Evolutionary conservation across 305 asterid species (phyloP).

Genomic region (Withania somnifera): DNA sequence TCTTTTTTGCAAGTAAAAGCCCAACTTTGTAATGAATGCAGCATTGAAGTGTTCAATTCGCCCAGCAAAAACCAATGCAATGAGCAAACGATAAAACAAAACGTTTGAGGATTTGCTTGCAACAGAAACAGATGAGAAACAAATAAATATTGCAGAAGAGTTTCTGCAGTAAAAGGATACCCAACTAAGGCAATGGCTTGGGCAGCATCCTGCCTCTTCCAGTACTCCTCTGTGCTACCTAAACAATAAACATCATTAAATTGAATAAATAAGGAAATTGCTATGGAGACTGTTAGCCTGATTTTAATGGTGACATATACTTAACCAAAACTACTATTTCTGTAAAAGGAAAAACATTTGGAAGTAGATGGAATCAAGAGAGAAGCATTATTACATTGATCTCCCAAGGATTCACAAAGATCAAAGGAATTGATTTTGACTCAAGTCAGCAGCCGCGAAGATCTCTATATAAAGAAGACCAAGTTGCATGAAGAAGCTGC

Average conservation of each 20-base stretch:
- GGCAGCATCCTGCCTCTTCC: slow-evolving; percentile 30
- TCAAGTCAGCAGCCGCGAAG: background rate
- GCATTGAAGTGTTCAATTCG: background rate
- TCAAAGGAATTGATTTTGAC: background rate
- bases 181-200: slow-evolving; percentile 25
- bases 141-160: background rate
- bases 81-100: background rate
- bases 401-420: too few relatives aligned
- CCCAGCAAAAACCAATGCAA: background rate
- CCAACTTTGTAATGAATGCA: background rate
- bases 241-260: background rate
- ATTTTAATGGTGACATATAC: background rate
- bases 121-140: background rate
- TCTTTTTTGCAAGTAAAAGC: background rate
- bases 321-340: background rate
- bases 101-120: background rate
- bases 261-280: background rate
- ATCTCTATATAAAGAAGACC: background rate
- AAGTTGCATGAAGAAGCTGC: background rate
- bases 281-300: background rate
- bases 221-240: slow-evolving; percentile 26
- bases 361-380: too few relatives aligned
- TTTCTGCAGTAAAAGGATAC: slow-evolving; percentile 7
- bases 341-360: too few relatives aligned
- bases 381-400: too few relatives aligned